phyloP scores from a whole-genome alignment of 2,329 filamentous ascomycete species.

The Coniella vitis region DNA sequence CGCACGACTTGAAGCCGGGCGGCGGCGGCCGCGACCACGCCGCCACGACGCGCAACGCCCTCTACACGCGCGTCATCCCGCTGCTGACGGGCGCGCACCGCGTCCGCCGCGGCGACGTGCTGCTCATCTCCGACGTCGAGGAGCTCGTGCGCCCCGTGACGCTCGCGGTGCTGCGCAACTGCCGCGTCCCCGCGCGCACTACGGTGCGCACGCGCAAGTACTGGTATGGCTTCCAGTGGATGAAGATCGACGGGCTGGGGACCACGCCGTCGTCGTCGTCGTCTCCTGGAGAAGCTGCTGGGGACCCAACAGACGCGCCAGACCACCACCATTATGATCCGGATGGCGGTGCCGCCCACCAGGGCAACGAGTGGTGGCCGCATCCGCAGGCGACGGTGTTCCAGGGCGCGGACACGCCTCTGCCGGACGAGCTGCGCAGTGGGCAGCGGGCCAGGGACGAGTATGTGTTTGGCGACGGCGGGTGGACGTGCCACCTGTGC shows the following conservation, averaged over 20 bases:
- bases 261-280: neutral
- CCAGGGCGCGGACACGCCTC: constrained; percentile 30
- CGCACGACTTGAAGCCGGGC: constrained; percentile 18
- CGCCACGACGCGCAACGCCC: constrained; percentile 30
- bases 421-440: constrained; percentile 33
- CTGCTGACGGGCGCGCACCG: constrained; percentile 26
- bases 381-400: constrained; percentile 40
- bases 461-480: constrained; percentile 31
- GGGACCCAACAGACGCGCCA: too few relatives aligned
- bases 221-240: constrained; percentile 34
- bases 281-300: too few relatives aligned
- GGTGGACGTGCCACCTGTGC: constrained; percentile 41
- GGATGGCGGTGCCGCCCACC: neutral
- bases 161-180: constrained; percentile 28
- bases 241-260: constrained; percentile 17
- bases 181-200: constrained; percentile 26
- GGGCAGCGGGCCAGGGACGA: constrained; percentile 21
- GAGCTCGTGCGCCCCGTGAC: constrained; percentile 34
- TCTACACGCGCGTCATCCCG: constrained; percentile 32
- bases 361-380: constrained; percentile 28
- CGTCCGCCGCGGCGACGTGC: constrained; percentile 30
- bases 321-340: neutral
- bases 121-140: constrained; percentile 45
- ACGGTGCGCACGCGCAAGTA: constrained; percentile 30
- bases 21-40: constrained; percentile 33